Conservation (phyloP, 139 green algal genomes). For the Chlorella sorokiniana region DNA sequence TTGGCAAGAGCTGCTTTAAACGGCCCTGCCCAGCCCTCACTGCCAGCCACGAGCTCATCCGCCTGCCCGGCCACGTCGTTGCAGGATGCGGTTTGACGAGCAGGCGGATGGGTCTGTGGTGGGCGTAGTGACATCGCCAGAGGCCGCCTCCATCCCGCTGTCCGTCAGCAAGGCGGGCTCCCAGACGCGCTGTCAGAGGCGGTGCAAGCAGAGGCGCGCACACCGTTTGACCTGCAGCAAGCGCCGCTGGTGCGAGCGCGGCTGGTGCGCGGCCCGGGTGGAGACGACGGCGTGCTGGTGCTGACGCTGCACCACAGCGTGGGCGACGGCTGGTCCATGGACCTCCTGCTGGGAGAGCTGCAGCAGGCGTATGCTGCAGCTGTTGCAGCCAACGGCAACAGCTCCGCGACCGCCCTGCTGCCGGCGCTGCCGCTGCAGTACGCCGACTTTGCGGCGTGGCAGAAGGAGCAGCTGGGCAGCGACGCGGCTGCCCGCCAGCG, state of each 20-base stretch:
- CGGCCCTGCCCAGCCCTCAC: no score
- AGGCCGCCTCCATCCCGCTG: background rate
- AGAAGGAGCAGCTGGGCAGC: background rate
- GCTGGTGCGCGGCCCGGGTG: background rate
- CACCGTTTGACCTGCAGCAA: background rate
- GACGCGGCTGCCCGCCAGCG: background rate
- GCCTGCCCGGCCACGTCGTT: background rate
- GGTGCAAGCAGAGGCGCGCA: background rate
- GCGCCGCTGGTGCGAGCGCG: background rate
- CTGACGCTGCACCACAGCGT: background rate
- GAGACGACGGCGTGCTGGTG: background rate
- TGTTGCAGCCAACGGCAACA: background rate
- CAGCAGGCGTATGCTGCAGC: background rate
- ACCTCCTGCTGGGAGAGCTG: background rate
- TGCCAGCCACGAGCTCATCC: background rate
- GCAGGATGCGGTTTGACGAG: background rate
- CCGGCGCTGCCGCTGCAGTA: slow-evolving; percentile 6
- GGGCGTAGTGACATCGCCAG: background rate
- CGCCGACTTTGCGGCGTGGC: slow-evolving; percentile 28
- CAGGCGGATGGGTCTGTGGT: background rate
- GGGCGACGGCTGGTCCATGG: background rate
- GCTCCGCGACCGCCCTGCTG: background rate
- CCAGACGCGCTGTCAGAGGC: background rate
- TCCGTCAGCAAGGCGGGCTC: background rate
- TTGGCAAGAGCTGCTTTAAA: no score